A percentile compares a stretch with the other conserved stretches of the same genome.
Conservation (phyloP, 768 basidiomycete genomes). For the Lactifluus hygrophoroides region DNA sequence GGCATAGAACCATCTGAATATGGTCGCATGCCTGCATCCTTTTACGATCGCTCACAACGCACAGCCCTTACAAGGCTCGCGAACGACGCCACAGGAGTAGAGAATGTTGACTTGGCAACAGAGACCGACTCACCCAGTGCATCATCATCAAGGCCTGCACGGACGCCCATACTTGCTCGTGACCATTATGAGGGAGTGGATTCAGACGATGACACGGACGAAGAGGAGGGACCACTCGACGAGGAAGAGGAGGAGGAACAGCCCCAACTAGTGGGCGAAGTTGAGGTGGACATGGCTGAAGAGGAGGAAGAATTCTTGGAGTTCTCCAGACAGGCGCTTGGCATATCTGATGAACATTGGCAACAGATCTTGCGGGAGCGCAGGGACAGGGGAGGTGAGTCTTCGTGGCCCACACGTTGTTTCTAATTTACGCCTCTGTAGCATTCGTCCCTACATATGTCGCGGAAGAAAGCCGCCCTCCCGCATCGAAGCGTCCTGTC, state of each 20-base stretch:
- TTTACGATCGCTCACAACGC: slow-evolving; percentile 60
- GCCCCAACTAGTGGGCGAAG: slow-evolving; percentile 76
- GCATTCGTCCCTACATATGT: slow-evolving; percentile 24
- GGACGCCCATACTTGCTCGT: slow-evolving; percentile 73
- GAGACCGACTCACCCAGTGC: neutral
- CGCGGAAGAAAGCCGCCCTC: slow-evolving; percentile 7
- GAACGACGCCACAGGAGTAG: slow-evolving; percentile 33
- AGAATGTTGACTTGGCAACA: neutral
- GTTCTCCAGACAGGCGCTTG: slow-evolving; percentile 87
- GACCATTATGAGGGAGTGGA: slow-evolving; percentile 89
- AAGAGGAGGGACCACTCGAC: slow-evolving; percentile 45
- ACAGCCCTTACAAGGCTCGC: slow-evolving; percentile 41
- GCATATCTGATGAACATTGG: slow-evolving; percentile 88
- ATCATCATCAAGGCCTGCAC: slow-evolving; percentile 34
- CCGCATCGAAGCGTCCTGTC: neutral
- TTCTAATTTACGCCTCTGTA: neutral
- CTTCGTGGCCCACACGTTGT: neutral
- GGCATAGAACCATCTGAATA: slow-evolving; percentile 76
- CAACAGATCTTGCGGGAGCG: slow-evolving; percentile 75
- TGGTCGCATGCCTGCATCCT: slow-evolving; percentile 75
- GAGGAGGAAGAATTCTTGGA: slow-evolving; percentile 94
- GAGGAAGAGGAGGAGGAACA: slow-evolving; percentile 67
- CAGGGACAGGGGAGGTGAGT: slow-evolving; percentile 71
- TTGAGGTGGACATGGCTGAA: slow-evolving; percentile 86
- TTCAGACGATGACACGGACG: slow-evolving; percentile 82